phyloP scores from a whole-genome alignment of 768 basidiomycete species.

The Termitomyces sp. region DNA sequence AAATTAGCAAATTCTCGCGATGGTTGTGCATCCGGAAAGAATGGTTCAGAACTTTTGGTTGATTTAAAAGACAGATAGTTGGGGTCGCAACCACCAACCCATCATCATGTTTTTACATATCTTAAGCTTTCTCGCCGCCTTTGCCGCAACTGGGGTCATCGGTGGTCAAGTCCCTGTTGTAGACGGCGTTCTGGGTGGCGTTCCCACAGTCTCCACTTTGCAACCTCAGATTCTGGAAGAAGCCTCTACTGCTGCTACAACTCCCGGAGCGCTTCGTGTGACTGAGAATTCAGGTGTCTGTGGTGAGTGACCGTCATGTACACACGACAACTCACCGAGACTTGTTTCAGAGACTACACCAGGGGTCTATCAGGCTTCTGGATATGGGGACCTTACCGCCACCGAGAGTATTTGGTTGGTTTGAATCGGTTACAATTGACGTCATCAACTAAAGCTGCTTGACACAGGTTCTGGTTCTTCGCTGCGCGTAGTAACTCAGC shows the following conservation, averaged over 20 bases:
- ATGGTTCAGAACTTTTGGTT: slow-evolving; percentile 14
- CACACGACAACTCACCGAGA: not conserved
- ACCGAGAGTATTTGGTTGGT: slow-evolving; percentile 55
- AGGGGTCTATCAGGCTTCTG: slow-evolving; percentile 59
- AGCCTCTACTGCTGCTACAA: slow-evolving; percentile 17
- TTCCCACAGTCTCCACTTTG: slow-evolving; percentile 19
- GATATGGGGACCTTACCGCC: slow-evolving; percentile 58
- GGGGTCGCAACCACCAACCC: not conserved
- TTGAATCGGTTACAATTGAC: not conserved
- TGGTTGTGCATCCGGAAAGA: not conserved
- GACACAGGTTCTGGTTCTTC: slow-evolving; percentile 65
- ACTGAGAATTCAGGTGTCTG: slow-evolving; percentile 62
- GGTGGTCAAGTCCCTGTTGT: slow-evolving; percentile 44
- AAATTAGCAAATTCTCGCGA: not conserved
- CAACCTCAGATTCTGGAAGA: slow-evolving; percentile 13
- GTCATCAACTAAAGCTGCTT: too few species aligned
- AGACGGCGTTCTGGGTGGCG: slow-evolving; percentile 49
- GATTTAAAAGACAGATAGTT: slow-evolving; percentile 1
- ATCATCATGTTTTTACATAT: slow-evolving; percentile 5
- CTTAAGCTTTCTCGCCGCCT: not conserved
- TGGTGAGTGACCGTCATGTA: slow-evolving; percentile 28
- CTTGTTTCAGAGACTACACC: slow-evolving; percentile 48
- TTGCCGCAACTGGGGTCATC: slow-evolving; percentile 8
- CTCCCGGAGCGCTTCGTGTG: slow-evolving; percentile 49
- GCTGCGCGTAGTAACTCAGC: slow-evolving; percentile 57